Base-by-base conservation (phyloP, 768 basidiomycete species). In the Boletus tylopilopsis region DNA sequence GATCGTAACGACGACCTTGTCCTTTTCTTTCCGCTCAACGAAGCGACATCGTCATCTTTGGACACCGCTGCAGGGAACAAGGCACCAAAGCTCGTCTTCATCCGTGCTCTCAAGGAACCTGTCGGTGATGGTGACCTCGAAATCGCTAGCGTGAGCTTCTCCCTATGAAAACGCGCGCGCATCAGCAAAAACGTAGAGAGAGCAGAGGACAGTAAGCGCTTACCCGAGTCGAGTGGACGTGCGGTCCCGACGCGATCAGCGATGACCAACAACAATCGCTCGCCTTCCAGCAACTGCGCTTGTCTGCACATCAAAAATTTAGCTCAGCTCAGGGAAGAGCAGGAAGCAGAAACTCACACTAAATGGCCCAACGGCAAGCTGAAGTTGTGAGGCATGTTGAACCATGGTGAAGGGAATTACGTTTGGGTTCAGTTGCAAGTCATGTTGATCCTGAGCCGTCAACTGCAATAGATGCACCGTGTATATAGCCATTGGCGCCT, bases 11-110 rank as follows among this genome's bases (percentile, higher is more conserved):
- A 61, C 10, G 57, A 66, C 58, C 34, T 68, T 69, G 5, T 53
- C 50, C 48, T 66, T 64, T 58, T 68, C 51, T 64, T 72, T 37
- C 71, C 70, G 21, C 59, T 66, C 19, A 82, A 68, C 6, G 86
- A 87, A 0, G 72, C 74, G 1, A 75, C 67, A 49, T 87, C 85
- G 18, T 85, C 82, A n/a, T 89, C 87, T 57, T 80, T 84, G 24
- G 64, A 60, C 6, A 24, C 45, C 13, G 64, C 62, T 0, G 62
- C 59, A 12, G 44, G 66, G 42, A 50, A 62, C 47, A 87, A 69
- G 18, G 73, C 73, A 1, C 84, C 84, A 11, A 87, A 64, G 2
- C 76, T 76, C 5, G 75, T 77, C 56, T 76, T 81, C n/a, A 81
- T 61, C 53, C 78, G 72, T 21, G 75, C 76, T 10, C 76, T 71